A percentile compares a stretch with the other conserved stretches of the same genome.
phyloP scores from a whole-genome alignment of 2,329 filamentous ascomycete genomes.

The Helminthosporium solani region DNA sequence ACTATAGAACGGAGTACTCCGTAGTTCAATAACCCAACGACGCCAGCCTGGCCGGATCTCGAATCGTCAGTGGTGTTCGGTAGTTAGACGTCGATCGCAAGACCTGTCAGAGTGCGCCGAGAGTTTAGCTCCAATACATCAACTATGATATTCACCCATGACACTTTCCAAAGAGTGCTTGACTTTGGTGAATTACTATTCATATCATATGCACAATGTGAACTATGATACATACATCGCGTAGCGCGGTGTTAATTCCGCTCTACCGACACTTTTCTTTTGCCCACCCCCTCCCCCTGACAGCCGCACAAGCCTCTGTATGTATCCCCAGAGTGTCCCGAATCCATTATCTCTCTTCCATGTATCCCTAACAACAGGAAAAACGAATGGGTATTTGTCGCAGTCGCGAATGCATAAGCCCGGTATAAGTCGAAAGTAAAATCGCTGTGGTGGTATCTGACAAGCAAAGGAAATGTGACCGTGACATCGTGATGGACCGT shows the following conservation, averaged over 20 bases:
- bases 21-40: too few species aligned
- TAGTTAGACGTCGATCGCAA: neutral
- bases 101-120: neutral
- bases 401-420: slow-evolving; percentile 54
- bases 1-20: neutral
- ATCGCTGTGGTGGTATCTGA: slow-evolving; percentile 47
- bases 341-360: slow-evolving; percentile 1
- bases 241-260: slow-evolving; percentile 1
- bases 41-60: too few species aligned
- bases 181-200: slow-evolving; percentile 6
- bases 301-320: neutral
- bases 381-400: slow-evolving; percentile 43
- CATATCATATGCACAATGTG: slow-evolving; percentile 5
- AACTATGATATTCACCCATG: neutral
- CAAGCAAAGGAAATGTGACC: slow-evolving; percentile 27
- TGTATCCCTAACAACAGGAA: neutral
- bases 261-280: slow-evolving; percentile 11
- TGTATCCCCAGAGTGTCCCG: neutral
- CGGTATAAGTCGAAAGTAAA: slow-evolving; percentile 63
- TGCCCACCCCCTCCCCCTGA: neutral
- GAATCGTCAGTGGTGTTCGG: neutral
- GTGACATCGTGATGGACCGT: slow-evolving; percentile 36
- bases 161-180: neutral
- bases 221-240: slow-evolving; percentile 7
- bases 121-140: neutral